Evolutionary conservation across 495 filamentous ascomycete genomes (phyloP).

Genomic region (Hypoxylon lienhwacheense): DNA sequence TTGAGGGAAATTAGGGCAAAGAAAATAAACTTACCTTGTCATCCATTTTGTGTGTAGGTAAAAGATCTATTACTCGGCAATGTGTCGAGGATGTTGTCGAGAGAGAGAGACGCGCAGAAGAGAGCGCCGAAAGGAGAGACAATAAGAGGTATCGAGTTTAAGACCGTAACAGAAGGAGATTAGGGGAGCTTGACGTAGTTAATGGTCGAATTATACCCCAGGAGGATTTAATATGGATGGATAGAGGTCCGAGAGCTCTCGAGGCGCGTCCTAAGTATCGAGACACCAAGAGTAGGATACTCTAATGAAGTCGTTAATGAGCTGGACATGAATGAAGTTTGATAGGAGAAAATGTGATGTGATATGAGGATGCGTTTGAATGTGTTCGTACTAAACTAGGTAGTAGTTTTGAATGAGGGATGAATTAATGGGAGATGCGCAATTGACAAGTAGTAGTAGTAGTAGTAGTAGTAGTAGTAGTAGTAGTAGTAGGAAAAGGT

Average conservation of each 20-base stretch:
- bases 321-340: not conserved
- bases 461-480: no score
- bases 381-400: no score
- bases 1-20: not conserved
- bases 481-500: no score
- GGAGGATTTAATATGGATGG: not conserved
- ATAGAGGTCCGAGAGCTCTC: no score
- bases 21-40: slow-evolving; percentile 39
- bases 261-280: slow-evolving; percentile 1
- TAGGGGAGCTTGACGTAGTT: not conserved
- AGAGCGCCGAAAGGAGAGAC: slow-evolving; percentile 6
- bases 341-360: not conserved
- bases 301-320: not conserved
- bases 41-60: slow-evolving; percentile 38
- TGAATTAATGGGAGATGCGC: no score
- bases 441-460: no score
- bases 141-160: slow-evolving; percentile 5
- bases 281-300: slow-evolving; percentile 1
- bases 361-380: no score
- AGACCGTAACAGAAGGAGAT: slow-evolving; percentile 4
- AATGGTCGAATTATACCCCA: not conserved
- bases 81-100: slow-evolving; percentile 7
- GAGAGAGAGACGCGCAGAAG: no score
- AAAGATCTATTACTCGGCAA: slow-evolving; percentile 1
- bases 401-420: no score